Evolutionary conservation across 2,329 filamentous ascomycete genomes (phyloP), one percentile per base, ranked within the genome.

Genomic region (Arthrobotrys entomopaga): DNA sequence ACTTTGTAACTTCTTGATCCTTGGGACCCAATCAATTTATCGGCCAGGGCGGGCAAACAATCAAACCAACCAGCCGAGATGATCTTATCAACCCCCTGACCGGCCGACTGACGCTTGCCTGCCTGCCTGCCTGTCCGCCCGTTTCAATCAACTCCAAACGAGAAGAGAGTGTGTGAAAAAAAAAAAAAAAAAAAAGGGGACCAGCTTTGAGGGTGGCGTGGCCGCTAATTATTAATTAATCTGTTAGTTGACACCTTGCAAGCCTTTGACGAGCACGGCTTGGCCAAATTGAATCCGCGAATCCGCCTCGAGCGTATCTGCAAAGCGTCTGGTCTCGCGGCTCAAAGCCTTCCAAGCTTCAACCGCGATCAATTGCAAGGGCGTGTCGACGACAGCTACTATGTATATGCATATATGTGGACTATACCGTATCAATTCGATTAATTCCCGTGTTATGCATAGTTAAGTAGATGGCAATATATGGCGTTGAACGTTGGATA

Each of bases 31-130:
- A 67, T 67, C 65, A 69, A 34, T 58, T 46, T 19, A 46, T n/a
- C 19, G 49, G 40, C 54, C 54, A 58, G 59, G 59, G 65, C 65
- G 52, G 59, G 65, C 65, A 71, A 69, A 59, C 67, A 72, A 64
- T 61, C 65, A 61, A 69, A 56, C 46, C 64, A 59, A 52, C 56
- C 57, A 60, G 57, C 40, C 48, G 59, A 64, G 50, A 72, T 73
- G 69, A 73, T 65, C 69, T 73, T 73, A 73, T 73, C 61, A 73
- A 73, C 65, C 69, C 69, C 67, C 48, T 48, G 67, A 46, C 15
- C 15, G 10, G 2, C 29, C 29, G 10, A 10, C 29, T 2, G 10
- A 6, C 29, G 29, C 29, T 10, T 34, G 29, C 10, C n/a, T n/a
- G n/a, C n/a, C n/a, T n/a, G n/a, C n/a, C 57, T 22, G 38, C 34